Evolutionary conservation across 768 basidiomycete species (phyloP).

Genomic region (Pleurotus salmoneostramineus): DNA sequence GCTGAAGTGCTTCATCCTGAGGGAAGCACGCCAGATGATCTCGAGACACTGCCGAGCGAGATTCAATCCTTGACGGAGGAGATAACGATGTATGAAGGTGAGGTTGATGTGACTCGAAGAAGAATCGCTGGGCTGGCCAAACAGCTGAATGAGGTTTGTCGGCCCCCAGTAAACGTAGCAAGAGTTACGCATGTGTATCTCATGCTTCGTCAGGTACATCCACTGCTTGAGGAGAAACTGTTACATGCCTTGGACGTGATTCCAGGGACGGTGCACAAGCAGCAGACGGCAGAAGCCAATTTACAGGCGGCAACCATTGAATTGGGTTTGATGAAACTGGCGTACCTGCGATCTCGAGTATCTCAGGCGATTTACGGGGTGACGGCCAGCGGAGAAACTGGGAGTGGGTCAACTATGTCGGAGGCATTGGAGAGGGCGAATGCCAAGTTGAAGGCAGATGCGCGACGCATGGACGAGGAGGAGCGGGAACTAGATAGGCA

Average conservation of each 20-base stretch:
- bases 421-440: conserved; percentile 29
- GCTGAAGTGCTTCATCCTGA: not conserved
- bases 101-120: not conserved
- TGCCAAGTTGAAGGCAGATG: conserved; percentile 27
- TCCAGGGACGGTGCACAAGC: conserved; percentile 20
- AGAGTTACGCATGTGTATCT: not conserved
- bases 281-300: conserved; percentile 31
- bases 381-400: conserved; percentile 8
- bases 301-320: conserved; percentile 43
- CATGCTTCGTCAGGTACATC: conserved; percentile 22
- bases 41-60: not conserved
- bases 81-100: not conserved
- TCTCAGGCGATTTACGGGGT: conserved; percentile 36
- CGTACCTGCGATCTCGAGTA: conserved; percentile 36
- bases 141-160: conserved; percentile 11
- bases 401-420: conserved; percentile 17
- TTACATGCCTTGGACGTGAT: conserved; percentile 20
- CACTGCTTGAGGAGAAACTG: conserved; percentile 25
- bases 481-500: conserved; percentile 31
- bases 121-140: not conserved
- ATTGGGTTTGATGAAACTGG: conserved; percentile 42
- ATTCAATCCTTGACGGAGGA: not conserved
- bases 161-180: not conserved
- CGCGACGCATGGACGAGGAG: conserved; percentile 31
- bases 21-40: not conserved